phyloP scores from a whole-genome alignment of 2,329 filamentous ascomycete genomes.

The Lecanicillium sp. region DNA sequence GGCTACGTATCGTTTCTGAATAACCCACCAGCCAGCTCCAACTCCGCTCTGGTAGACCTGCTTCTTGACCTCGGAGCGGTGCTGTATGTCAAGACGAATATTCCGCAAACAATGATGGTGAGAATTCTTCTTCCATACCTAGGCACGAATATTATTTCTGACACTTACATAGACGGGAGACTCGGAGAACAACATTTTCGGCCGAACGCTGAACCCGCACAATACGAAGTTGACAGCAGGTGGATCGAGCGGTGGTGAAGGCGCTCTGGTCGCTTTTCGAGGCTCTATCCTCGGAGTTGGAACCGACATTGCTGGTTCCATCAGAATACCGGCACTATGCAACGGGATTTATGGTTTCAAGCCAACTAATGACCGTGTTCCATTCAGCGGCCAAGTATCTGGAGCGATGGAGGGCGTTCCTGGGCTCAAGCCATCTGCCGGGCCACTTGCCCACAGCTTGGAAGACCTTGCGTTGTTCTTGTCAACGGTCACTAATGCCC shows the following conservation, averaged over 20 bases:
- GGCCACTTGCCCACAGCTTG: slow-evolving; percentile 32
- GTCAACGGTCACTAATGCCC: slow-evolving; percentile 26
- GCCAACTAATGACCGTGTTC: slow-evolving; percentile 50
- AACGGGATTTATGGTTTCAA: slow-evolving; percentile 49
- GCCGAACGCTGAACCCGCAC: slow-evolving; percentile 49
- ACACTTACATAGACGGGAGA: slow-evolving; percentile 18
- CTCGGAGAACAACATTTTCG: slow-evolving; percentile 43
- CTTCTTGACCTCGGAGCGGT: slow-evolving; percentile 19
- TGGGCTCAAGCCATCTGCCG: slow-evolving; percentile 28
- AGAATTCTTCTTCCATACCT: too few relatives aligned
- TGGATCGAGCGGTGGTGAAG: slow-evolving; percentile 55
- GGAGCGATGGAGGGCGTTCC: slow-evolving; percentile 7
- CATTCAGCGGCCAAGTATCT: slow-evolving; percentile 18
- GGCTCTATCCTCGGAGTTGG: slow-evolving; percentile 51
- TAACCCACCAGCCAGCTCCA: slow-evolving; percentile 10
- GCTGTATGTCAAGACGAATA: slow-evolving; percentile 15
- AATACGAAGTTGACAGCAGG: slow-evolving; percentile 50
- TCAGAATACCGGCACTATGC: slow-evolving; percentile 44
- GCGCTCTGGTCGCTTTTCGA: slow-evolving; percentile 46
- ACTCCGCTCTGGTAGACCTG: slow-evolving; percentile 16
- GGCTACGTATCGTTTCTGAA: slow-evolving; percentile 18
- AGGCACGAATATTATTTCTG: too few relatives aligned
- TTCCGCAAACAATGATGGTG: slow-evolving; percentile 9
- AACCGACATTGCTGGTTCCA: slow-evolving; percentile 49
- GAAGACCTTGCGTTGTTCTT: slow-evolving; percentile 29